Evolutionary conservation across 2,329 filamentous ascomycete genomes (phyloP), one percentile per base, ranked within the genome.

Genomic region (Fusarium globosum): DNA sequence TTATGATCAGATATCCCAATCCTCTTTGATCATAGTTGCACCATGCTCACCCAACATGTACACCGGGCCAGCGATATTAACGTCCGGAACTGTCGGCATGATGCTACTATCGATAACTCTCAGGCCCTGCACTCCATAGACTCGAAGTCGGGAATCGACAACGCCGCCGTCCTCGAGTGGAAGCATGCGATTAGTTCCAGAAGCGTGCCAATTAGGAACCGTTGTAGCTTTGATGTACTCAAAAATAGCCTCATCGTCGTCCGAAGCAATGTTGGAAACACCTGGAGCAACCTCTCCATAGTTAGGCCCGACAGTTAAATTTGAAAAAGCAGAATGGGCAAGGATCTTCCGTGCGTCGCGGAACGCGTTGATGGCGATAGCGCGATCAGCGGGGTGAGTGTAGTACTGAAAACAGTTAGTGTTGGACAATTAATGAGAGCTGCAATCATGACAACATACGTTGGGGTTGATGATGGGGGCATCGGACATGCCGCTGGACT

Each of bases 31-130:
- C 23, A 72, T 16, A 3, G 55, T 15, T 0, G 68, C 68, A 4
- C 69, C 82, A 81, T 87, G 91, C 77, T 91, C 89, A 9, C 82
- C 89, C 64, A 90, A 77, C 85, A 88, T 88, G 72, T 91, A 91
- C 5, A 91, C 88, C 5, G 86, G 84, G 65, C 89, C 90, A 77
- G 91, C 88, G 53, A 90, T 90, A 3, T 88, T 85, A n/a, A 81
- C 88, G 83, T 84, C 88, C 66, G 77, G 88, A 79, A 85, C 88
- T 78, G 89, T 83, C 0, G 88, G 88, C 18, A 90, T 86, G 4
- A 76, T 64, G 7, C 63, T 76, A 3, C 69, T 73, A 4, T 76
- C 73, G 20, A 68, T 49, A 2, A 75, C n/a, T 1, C 71, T 72
- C 2, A 76, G 39, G 15, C 66, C 65, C 8, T 74, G 53, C 7